These are phyloP conservation scores for Articulospora tetracladia DNA, from an alignment of 495 filamentous ascomycete genomes.

Conservation along the genomic window DNA sequence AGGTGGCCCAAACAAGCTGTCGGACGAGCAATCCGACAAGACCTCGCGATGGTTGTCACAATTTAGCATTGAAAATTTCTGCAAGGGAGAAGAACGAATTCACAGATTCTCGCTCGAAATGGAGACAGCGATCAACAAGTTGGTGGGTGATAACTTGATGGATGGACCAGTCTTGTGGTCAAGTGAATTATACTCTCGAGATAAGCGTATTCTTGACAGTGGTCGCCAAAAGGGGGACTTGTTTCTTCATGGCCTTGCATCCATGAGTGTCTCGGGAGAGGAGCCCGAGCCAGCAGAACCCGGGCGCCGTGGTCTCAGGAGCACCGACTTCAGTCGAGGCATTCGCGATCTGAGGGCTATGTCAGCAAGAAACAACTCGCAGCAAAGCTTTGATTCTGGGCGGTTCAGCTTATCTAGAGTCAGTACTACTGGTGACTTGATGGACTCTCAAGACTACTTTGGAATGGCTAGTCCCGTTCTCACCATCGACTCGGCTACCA, in stretches of 20 bases:
- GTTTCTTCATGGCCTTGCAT: constrained; percentile 44
- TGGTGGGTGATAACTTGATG: constrained; percentile 81
- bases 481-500: constrained; percentile 72
- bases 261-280: constrained; percentile 44
- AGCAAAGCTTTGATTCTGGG: constrained; percentile 65
- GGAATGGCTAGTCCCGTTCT: constrained; percentile 63
- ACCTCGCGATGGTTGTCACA: constrained; percentile 81
- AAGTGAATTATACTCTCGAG: constrained; percentile 79
- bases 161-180: constrained; percentile 91
- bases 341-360: constrained; percentile 48
- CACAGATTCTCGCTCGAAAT: constrained; percentile 93
- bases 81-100: constrained; percentile 91
- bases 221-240: constrained; percentile 52
- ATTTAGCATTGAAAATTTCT: constrained; percentile 87
- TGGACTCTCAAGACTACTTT: constrained; percentile 69
- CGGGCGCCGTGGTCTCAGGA: constrained; percentile 30
- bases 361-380: constrained; percentile 52
- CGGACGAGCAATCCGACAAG: constrained; percentile 90
- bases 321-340: constrained; percentile 40
- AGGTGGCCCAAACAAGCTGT: constrained; percentile 88
- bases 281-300: constrained; percentile 31
- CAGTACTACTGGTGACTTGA: constrained; percentile 45
- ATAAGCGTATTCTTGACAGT: constrained; percentile 72
- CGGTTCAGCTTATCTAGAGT: constrained; percentile 55
- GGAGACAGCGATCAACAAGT: constrained; percentile 77